A percentile compares a stretch with the other conserved stretches of the same genome.
Evolutionary conservation across 2,329 filamentous ascomycete genomes (phyloP).

Genomic region (Davidsoniella eucalypti): DNA sequence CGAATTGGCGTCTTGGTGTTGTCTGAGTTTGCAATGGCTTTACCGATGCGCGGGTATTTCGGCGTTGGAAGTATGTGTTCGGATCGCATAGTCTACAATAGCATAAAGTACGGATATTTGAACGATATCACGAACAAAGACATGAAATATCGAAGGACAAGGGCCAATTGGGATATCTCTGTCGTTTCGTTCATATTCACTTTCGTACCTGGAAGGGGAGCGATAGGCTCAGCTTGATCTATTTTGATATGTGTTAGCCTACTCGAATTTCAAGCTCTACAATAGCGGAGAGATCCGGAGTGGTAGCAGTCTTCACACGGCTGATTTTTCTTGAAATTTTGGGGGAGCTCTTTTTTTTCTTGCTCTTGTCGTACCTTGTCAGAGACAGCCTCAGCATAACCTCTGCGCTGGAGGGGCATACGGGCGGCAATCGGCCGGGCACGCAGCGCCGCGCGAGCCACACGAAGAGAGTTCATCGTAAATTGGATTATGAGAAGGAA

Average conservation of each 20-base stretch:
- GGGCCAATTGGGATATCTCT: not conserved
- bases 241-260: slow-evolving; percentile 8
- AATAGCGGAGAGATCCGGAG: too few species aligned
- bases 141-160: not conserved
- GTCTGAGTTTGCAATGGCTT: slow-evolving; percentile 2
- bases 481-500: slow-evolving; percentile 16
- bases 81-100: not conserved
- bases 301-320: too few species aligned
- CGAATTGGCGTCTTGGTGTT: slow-evolving; percentile 1
- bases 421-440: slow-evolving; percentile 58
- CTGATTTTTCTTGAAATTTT: too few species aligned
- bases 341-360: too few species aligned
- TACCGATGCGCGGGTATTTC: not conserved
- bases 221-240: slow-evolving; percentile 95
- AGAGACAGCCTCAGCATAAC: slow-evolving; percentile 74
- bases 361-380: slow-evolving; percentile 47
- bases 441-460: slow-evolving; percentile 79
- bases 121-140: not conserved
- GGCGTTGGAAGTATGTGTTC: not conserved
- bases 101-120: not conserved
- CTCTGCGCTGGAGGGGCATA: slow-evolving; percentile 65
- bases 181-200: not conserved
- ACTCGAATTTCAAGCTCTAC: too few species aligned
- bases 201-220: slow-evolving; percentile 90
- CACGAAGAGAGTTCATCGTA: slow-evolving; percentile 85